These are phyloP conservation scores for Gaultheria prostrata DNA, from an alignment of 148 eudicot genomes.

Conservation along the genomic window DNA sequence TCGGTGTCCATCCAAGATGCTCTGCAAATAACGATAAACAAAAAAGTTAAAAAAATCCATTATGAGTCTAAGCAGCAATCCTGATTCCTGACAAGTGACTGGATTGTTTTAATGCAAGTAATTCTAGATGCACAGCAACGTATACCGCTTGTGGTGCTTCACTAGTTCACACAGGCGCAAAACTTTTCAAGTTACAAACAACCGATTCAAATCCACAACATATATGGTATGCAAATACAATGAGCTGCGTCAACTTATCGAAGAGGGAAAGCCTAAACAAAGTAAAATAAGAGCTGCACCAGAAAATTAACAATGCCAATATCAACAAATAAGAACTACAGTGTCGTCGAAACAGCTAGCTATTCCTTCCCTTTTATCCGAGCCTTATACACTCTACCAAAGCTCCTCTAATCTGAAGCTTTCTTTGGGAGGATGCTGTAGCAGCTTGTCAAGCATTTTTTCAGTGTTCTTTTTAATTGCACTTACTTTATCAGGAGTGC, in stretches of 20 bases:
- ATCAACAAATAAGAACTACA: neutral
- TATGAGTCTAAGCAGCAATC: neutral
- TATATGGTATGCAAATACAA: neutral
- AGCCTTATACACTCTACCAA: neutral
- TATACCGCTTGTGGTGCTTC: neutral
- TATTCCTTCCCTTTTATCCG: neutral
- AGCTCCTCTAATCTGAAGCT: neutral
- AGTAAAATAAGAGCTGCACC: neutral
- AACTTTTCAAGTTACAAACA: neutral
- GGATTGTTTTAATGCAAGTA: neutral
- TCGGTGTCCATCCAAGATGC: neutral
- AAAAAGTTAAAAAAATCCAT: neutral
- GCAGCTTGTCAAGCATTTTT: neutral
- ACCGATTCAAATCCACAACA: neutral
- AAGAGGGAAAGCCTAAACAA: neutral
- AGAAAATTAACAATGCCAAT: neutral
- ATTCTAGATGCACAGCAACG: neutral
- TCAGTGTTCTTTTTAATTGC: neutral
- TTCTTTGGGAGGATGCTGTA: neutral
- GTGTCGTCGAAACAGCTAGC: neutral
- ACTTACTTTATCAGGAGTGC: no score
- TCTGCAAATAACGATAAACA: neutral
- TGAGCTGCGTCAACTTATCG: neutral
- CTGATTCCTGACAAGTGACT: neutral
- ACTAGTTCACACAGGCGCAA: neutral